Evolutionary conservation across 2,329 filamentous ascomycete species (phyloP), one percentile per base, ranked within the genome.

Genomic region (Hymenoscyphus occultus): DNA sequence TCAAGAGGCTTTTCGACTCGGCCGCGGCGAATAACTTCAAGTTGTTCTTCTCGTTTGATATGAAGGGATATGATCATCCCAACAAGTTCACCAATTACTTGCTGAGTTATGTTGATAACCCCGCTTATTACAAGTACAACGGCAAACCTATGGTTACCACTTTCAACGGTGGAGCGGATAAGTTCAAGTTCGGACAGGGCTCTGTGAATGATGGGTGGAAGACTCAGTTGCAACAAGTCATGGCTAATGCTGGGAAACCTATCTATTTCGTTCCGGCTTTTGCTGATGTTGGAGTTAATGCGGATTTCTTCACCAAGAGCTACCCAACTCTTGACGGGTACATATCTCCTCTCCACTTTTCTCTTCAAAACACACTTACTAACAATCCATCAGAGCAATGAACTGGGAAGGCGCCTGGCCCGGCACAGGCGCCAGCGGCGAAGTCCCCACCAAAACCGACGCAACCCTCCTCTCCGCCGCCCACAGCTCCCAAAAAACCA

Each of bases 1-100:
- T 76, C 2, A 62, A 67, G 4, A 67, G 64, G 28, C 68, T 77
- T n/a, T 78, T 78, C 67, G 66, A 72, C 12, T 71, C 74, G 31
- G 71, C 74, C n/a, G 69, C 71, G 1, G 65, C 70, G 0, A 67
- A 71, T 10, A 71, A 68, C 45, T 77, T 78, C 65, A 69, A 71
- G 7, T 71, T 78, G 31, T 77, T 77, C 69, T 77, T 78, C 66
- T 76, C 74, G n/a, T 77, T 77, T 60, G 76, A 77, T 60, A 74
- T 76, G 67, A 70, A 65, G 73, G 67, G 70, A 62, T 68, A 66
- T 39, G 51, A 59, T 12, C 64, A 72, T 32, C 74, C 75, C 4
- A 61, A 66, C 7, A 61, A 74, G 2, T 76, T 76, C 64, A 66
- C 72, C 1, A 64, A 69, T 9, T 71, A 75, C 48, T 67, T 77